Percentiles rank a stretch among this genome's conserved stretches.
Conservation (phyloP, 2,329 filamentous ascomycete species). For the Tolypocladium ophioglossoides region DNA sequence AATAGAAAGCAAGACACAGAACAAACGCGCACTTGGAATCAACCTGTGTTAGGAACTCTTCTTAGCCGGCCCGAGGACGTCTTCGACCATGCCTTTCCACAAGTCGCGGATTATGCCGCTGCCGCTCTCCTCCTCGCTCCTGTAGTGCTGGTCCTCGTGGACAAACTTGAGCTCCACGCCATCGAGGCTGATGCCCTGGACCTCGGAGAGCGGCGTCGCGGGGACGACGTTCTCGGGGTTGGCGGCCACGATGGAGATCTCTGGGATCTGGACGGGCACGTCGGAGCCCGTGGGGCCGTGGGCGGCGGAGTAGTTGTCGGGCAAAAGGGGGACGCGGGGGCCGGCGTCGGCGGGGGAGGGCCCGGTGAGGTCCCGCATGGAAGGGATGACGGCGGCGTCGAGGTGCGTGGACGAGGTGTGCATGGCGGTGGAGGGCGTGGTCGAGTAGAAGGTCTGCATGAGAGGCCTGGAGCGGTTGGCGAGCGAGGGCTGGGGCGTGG, state of each 20-base stretch:
- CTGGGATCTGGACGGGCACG: conserved; percentile 26
- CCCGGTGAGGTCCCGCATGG: conserved; percentile 22
- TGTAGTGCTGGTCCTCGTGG: conserved; percentile 22
- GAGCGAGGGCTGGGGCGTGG: conserved; percentile 32
- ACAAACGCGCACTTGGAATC: not conserved
- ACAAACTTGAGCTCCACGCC: conserved; percentile 44
- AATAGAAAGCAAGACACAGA: conserved; percentile 1
- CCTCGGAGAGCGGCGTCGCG: conserved; percentile 40
- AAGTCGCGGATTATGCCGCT: conserved; percentile 41
- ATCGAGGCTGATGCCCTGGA: conserved; percentile 48
- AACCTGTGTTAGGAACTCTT: conserved; percentile 5
- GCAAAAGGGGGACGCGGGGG: conserved; percentile 48
- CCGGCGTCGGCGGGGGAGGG: conserved; percentile 20
- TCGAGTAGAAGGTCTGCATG: conserved; percentile 51
- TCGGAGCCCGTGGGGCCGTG: conserved; percentile 32
- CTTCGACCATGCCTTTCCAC: conserved; percentile 47
- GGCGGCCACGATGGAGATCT: conserved; percentile 45
- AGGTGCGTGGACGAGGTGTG: conserved; percentile 29
- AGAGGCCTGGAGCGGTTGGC: conserved; percentile 39
- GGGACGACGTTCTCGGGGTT: conserved; percentile 43
- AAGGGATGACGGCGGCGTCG: conserved; percentile 44
- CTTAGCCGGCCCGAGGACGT: conserved; percentile 21
- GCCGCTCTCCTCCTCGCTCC: conserved; percentile 17
- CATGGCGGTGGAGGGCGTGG: conserved; percentile 34
- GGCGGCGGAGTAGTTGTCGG: conserved; percentile 42